Evolutionary conservation across 352 stramenopile genomes (phyloP), one percentile per base, ranked within the genome.

Genomic region (Phytopythium montanum): DNA sequence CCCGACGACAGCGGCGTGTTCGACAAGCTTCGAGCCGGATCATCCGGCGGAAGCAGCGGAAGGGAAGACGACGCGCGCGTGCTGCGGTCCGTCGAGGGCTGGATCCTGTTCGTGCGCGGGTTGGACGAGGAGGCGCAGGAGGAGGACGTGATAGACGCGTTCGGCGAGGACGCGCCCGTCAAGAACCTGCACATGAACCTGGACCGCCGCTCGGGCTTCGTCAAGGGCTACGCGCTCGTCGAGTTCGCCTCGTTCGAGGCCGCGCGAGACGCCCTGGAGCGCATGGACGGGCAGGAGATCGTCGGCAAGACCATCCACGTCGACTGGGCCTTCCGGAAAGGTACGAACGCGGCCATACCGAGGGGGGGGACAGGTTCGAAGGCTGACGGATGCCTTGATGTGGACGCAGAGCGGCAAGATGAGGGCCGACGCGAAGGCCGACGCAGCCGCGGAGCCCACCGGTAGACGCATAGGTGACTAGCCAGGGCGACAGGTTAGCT

Each of bases 101-200:
- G 95, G 92, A 87, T 98, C 44, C 66, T 99, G 14, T 98, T 99
- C 69, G 92, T 98, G 31, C 96, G 83, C 16, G 92, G 93, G 59
- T 79, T 99, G 39, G 92, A 99, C 64, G 90, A 98, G 67, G 96
- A 99, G 68, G 95, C 95, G 14, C 89, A 98, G 66, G 94, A 99
- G 63, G 96, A 99, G 64, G 92, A 99, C 68, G 72, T 99, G 48
- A 75, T 98, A 56, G 96, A 99, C 67, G 81, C 79, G 5, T 99
- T 98, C 68, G 87, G 82, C 44, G 96, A 99, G 60, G 94, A 96
- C 71, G 95, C 95, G n/a, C 80, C 87, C 33, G 91, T 99, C 10
- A 98, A 97, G 72, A 97, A 98, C 69, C 70, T 99, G 65, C 90
- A 98, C 72, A 72, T 99, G 71, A 98, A 98, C 65, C 69, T 98